Conservation (phyloP, 1,284 basidiomycete genomes). For the Trametes hirsuta region DNA sequence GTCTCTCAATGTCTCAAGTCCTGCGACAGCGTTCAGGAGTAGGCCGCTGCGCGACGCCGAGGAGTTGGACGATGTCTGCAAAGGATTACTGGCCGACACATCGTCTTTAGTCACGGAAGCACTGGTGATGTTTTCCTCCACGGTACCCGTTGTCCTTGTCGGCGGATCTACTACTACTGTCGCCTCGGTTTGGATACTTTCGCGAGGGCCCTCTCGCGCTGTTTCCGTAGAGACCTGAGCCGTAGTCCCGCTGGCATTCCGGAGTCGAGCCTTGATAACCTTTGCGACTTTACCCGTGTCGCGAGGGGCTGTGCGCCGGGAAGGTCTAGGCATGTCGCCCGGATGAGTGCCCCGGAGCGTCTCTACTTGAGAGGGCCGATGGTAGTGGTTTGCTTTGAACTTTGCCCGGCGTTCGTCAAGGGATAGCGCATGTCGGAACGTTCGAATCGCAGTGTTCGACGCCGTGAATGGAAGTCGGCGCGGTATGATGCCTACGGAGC, state of each 20-base stretch:
- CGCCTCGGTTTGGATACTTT: neutral
- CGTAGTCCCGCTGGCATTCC: neutral
- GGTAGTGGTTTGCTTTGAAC: slow-evolving; percentile 55
- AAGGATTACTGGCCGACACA: neutral
- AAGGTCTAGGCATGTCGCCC: slow-evolving; percentile 44
- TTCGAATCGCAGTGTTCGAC: slow-evolving; percentile 59
- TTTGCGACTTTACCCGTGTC: neutral
- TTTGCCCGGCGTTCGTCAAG: slow-evolving; percentile 71
- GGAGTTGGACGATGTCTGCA: neutral
- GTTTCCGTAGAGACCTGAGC: neutral
- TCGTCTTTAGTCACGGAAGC: too few species aligned
- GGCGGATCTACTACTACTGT: too few species aligned
- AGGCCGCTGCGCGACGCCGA: neutral
- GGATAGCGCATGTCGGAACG: slow-evolving; percentile 69
- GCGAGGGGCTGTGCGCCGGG: neutral
- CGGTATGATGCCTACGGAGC: slow-evolving; percentile 51
- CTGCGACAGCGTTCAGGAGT: neutral
- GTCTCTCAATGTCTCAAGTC: neutral
- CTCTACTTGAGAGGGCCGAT: slow-evolving; percentile 31
- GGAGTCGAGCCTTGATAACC: neutral
- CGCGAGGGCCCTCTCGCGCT: neutral
- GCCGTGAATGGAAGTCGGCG: slow-evolving; percentile 55
- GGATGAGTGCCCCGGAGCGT: slow-evolving; percentile 43
- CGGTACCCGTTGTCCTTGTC: too few species aligned
- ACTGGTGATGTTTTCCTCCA: too few species aligned